Percentiles rank a stretch among this genome's conserved stretches.
phyloP scores from a whole-genome alignment of 2,329 filamentous ascomycete species.

The Colletotrichum destructivum region DNA sequence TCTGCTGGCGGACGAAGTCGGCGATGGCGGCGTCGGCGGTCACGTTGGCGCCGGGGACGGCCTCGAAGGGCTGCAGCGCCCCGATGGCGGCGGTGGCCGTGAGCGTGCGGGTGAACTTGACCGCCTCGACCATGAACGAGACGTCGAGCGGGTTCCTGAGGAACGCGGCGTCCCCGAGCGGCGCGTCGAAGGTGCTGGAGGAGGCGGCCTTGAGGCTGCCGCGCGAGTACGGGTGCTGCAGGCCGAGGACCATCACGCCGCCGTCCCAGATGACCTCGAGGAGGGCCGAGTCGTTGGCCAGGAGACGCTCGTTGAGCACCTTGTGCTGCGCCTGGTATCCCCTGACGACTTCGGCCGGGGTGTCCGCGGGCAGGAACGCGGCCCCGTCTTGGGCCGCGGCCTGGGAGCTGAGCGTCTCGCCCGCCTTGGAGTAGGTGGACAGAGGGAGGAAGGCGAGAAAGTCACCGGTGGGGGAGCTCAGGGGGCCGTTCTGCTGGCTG shows the following conservation, averaged over 20 bases:
- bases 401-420: constrained; percentile 47
- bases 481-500: constrained; percentile 49
- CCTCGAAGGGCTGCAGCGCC: constrained; percentile 29
- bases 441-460: constrained; percentile 43
- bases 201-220: constrained; percentile 57
- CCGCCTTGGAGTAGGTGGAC: constrained; percentile 49
- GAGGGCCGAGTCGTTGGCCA: constrained; percentile 47
- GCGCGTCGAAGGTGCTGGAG: constrained; percentile 51
- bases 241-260: constrained; percentile 49
- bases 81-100: constrained; percentile 33
- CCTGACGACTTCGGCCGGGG: constrained; percentile 53
- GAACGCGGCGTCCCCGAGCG: constrained; percentile 57
- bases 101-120: constrained; percentile 54
- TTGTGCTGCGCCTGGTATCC: constrained; percentile 56
- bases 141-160: constrained; percentile 57
- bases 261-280: constrained; percentile 53
- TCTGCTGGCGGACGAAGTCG: constrained; percentile 34
- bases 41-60: constrained; percentile 36
- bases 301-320: constrained; percentile 50
- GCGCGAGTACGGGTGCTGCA: constrained; percentile 57
- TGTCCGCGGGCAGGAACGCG: constrained; percentile 51
- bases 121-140: constrained; percentile 48
- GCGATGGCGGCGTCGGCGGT: constrained; percentile 34
- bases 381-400: constrained; percentile 52
- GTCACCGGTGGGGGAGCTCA: constrained; percentile 47